Percentiles rank a stretch among this genome's conserved stretches.
Conservation (phyloP, 768 basidiomycete species). For the Psilocybe cubensis region DNA sequence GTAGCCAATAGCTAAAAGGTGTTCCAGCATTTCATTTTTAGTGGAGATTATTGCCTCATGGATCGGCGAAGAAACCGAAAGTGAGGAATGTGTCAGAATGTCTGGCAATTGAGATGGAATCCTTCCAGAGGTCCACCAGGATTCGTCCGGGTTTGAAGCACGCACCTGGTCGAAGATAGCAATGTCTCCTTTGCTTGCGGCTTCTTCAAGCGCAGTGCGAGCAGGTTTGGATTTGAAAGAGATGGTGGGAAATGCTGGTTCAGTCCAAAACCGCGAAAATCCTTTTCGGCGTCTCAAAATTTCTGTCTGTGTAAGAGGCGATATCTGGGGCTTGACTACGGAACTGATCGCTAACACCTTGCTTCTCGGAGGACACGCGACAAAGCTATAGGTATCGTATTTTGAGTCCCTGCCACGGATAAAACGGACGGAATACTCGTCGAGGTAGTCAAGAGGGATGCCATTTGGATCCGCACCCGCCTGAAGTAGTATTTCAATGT, state of each 20-base stretch:
- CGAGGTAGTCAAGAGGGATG: not conserved
- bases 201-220: not conserved
- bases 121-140: not conserved
- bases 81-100: not conserved
- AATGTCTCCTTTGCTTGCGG: not conserved
- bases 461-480: not conserved
- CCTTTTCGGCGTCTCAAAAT: not conserved
- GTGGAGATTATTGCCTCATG: not conserved
- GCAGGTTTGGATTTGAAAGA: not conserved
- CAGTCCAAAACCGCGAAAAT: not conserved
- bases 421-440: not conserved
- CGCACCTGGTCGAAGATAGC: conserved; percentile 3
- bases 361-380: not conserved
- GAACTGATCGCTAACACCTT: not conserved
- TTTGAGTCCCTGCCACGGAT: not conserved
- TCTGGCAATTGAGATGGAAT: not conserved
- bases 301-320: not conserved
- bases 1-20: not conserved
- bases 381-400: not conserved
- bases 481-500: not conserved
- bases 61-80: not conserved
- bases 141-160: not conserved
- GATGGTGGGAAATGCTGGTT: not conserved
- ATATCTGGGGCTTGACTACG: not conserved
- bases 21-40: not conserved